Conservation (phyloP, 2,329 filamentous ascomycete species). For the Macroventuria anomochaeta region DNA sequence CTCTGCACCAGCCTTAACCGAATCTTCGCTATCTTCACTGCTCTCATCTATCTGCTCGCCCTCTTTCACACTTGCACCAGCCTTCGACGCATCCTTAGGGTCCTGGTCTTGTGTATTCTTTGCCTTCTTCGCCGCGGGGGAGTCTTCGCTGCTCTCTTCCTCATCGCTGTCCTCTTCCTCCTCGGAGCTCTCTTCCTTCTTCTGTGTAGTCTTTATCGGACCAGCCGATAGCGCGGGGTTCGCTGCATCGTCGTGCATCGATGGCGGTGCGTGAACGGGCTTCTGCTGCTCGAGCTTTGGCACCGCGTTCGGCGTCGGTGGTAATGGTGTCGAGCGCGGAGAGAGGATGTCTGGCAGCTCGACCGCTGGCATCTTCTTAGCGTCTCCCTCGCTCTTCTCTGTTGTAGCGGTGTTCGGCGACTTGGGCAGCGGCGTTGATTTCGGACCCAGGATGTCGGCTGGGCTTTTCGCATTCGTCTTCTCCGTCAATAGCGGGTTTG, state of each 20-base stretch:
- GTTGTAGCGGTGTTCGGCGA: conserved; percentile 16
- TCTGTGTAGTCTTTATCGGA: conserved; percentile 25
- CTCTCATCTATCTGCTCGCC: conserved; percentile 23
- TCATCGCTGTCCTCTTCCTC: conserved; percentile 17
- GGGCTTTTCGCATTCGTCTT: conserved; percentile 44
- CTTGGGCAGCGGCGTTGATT: conserved; percentile 15
- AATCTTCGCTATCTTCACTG: neutral
- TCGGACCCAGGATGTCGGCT: conserved; percentile 20
- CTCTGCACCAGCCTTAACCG: neutral
- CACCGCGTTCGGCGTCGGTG: conserved; percentile 30
- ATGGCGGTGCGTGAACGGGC: conserved; percentile 30
- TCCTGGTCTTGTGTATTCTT: conserved; percentile 34
- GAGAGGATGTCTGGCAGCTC: conserved; percentile 26
- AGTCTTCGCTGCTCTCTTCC: conserved; percentile 22
- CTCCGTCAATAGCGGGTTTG: conserved; percentile 44
- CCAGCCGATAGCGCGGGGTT: conserved; percentile 33
- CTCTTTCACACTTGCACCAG: conserved; percentile 48
- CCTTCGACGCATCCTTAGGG: conserved; percentile 38
- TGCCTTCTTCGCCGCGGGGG: conserved; percentile 12
- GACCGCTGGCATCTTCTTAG: conserved; percentile 1
- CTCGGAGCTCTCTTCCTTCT: conserved; percentile 16
- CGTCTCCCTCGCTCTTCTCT: conserved; percentile 1
- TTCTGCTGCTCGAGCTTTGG: conserved; percentile 27
- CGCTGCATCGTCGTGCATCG: conserved; percentile 34
- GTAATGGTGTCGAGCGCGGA: conserved; percentile 35